Conservation (phyloP, 2,329 filamentous ascomycete species). For the Cladosporium sp. region DNA sequence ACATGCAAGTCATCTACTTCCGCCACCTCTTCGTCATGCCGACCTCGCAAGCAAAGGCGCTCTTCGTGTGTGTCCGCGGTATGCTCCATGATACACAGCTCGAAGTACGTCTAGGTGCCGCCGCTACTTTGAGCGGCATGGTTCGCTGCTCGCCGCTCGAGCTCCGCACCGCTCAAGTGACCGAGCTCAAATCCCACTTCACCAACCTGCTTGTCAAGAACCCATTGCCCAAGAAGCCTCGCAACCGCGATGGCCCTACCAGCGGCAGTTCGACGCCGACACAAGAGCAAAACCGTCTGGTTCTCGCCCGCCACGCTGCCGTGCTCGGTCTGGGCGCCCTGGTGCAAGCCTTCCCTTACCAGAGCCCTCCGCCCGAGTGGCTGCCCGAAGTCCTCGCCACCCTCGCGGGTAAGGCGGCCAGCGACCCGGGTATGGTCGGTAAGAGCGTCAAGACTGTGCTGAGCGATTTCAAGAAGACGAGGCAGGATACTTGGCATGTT, state of each 20-base stretch:
- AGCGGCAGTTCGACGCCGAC: conserved; percentile 64
- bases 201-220: conserved; percentile 75
- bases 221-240: conserved; percentile 74
- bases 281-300: conserved; percentile 70
- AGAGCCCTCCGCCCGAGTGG: conserved; percentile 87
- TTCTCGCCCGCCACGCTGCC: conserved; percentile 82
- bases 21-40: conserved; percentile 87
- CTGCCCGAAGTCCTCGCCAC: conserved; percentile 89
- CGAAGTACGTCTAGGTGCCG: conserved; percentile 91
- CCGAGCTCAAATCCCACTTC: conserved; percentile 75
- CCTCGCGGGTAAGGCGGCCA: conserved; percentile 80
- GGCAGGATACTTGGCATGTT: conserved; percentile 97
- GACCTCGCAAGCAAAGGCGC: conserved; percentile 68
- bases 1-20: conserved; percentile 99
- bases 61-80: conserved; percentile 90
- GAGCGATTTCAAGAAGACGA: conserved; percentile 98
- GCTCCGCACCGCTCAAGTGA: conserved; percentile 76
- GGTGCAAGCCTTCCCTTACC: conserved; percentile 94
- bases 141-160: conserved; percentile 86
- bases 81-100: conserved; percentile 93
- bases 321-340: conserved; percentile 88
- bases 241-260: conserved; percentile 34
- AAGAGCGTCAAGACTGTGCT: conserved; percentile 93
- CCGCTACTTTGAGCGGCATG: conserved; percentile 92
- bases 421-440: conserved; percentile 86